Conservation (phyloP, 2,329 filamentous ascomycete species). For the Colletotrichum coccodes region DNA sequence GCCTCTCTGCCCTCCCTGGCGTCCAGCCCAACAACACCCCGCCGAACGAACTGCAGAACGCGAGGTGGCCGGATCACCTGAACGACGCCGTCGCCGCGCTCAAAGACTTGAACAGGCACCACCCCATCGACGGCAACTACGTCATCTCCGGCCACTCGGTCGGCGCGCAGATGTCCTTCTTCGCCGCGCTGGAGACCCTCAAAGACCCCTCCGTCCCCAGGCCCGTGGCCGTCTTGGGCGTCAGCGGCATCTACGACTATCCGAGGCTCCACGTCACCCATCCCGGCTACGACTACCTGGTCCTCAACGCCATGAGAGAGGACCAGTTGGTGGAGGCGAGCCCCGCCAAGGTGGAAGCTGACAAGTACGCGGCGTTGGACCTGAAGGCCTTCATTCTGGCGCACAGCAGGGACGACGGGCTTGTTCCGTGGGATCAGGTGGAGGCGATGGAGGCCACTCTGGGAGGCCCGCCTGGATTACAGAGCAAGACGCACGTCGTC, state of each 20-base stretch:
- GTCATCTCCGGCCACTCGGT: constrained; percentile 24
- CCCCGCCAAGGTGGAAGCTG: constrained; percentile 55
- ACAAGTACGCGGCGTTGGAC: not conserved
- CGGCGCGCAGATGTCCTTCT: constrained; percentile 23
- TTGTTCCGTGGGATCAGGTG: constrained; percentile 19
- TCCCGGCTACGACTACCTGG: constrained; percentile 65
- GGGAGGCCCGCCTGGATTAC: not conserved
- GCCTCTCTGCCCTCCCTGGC: constrained; percentile 23
- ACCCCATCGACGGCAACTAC: constrained; percentile 13
- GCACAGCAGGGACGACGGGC: constrained; percentile 22
- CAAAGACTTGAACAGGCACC: constrained; percentile 13
- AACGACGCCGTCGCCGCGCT: constrained; percentile 11
- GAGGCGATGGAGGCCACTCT: constrained; percentile 4
- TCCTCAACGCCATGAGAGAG: constrained; percentile 69
- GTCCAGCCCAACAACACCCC: constrained; percentile 23
- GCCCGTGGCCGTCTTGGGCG: constrained; percentile 64
- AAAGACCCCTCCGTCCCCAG: constrained; percentile 3
- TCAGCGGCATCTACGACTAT: constrained; percentile 76
- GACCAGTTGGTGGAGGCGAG: constrained; percentile 57
- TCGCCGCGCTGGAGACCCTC: constrained; percentile 3
- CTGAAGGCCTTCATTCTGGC: constrained; percentile 9
- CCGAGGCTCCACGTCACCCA: constrained; percentile 60
- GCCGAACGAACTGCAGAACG: constrained; percentile 14
- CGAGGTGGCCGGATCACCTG: constrained; percentile 24
- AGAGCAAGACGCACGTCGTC: not conserved